Conservation (phyloP, 2,329 filamentous ascomycete genomes). For the Fusarium foetens region DNA sequence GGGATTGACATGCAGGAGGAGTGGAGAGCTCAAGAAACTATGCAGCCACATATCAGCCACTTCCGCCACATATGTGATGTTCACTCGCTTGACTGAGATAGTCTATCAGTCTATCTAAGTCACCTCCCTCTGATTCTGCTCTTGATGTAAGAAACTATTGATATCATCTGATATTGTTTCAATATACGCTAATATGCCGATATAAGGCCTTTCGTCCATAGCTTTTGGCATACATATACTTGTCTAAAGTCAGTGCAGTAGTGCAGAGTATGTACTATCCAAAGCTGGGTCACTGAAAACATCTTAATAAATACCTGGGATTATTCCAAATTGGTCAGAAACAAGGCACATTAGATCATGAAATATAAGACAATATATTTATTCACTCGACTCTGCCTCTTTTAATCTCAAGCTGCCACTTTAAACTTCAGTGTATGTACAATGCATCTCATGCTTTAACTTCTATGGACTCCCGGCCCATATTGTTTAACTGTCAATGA, state of each 20-base stretch:
- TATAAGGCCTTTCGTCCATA: not conserved
- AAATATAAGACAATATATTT: not conserved
- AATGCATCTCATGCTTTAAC: not conserved
- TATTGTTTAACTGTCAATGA: not conserved
- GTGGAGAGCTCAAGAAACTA: constrained; percentile 15
- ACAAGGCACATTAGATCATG: not conserved
- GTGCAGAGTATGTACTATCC: no score
- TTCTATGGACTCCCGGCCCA: not conserved
- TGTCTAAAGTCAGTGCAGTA: not conserved
- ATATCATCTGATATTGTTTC: not conserved
- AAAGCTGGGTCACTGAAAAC: not conserved
- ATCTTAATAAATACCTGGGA: not conserved
- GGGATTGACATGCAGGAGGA: constrained; percentile 23
- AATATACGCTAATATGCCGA: not conserved
- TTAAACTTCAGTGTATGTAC: not conserved
- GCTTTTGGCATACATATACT: not conserved
- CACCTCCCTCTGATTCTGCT: not conserved
- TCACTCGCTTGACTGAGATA: not conserved
- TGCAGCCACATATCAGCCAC: constrained; percentile 14
- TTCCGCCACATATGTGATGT: constrained; percentile 7
- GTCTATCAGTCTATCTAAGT: not conserved
- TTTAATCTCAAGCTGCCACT: not conserved
- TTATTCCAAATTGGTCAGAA: not conserved
- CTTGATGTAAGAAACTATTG: not conserved
- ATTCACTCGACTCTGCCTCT: not conserved